Evolutionary conservation across 2,329 filamentous ascomycete genomes (phyloP).

Genomic region (Xylaria sp.): DNA sequence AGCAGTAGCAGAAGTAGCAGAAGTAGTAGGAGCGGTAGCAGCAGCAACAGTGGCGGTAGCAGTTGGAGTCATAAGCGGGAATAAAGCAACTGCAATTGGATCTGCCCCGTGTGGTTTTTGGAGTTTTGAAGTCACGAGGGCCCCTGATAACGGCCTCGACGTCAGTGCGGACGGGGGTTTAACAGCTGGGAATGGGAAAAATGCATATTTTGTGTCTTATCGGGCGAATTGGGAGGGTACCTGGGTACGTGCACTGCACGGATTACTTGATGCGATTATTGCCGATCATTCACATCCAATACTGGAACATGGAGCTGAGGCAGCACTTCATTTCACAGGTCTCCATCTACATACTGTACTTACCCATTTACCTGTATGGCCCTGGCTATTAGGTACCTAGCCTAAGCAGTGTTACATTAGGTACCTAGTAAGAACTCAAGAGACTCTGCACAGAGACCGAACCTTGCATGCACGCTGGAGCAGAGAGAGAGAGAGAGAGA

Average conservation of each 20-base stretch:
- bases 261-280: neutral
- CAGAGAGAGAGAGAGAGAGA: too few relatives aligned
- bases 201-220: neutral
- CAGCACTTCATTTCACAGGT: too few relatives aligned
- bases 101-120: conserved; percentile 3
- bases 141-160: conserved; percentile 14
- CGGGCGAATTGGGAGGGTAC: neutral
- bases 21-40: conserved; percentile 5
- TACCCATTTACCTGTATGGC: too few relatives aligned
- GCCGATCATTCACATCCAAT: neutral
- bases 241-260: neutral
- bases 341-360: too few relatives aligned
- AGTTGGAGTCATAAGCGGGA: conserved; percentile 17
- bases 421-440: too few relatives aligned
- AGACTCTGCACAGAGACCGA: too few relatives aligned
- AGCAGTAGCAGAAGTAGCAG: conserved; percentile 2
- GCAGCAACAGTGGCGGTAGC: neutral
- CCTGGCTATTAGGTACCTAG: neutral
- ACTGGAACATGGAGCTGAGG: too few relatives aligned
- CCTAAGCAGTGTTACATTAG: too few relatives aligned
- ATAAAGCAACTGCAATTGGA: conserved; percentile 4
- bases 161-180: conserved; percentile 4
- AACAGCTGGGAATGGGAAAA: neutral
- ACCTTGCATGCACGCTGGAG: too few relatives aligned
- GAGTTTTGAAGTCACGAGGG: conserved; percentile 23